Evolutionary conservation across 2,329 filamentous ascomycete species (phyloP).

Genomic region (Periconia sp.): DNA sequence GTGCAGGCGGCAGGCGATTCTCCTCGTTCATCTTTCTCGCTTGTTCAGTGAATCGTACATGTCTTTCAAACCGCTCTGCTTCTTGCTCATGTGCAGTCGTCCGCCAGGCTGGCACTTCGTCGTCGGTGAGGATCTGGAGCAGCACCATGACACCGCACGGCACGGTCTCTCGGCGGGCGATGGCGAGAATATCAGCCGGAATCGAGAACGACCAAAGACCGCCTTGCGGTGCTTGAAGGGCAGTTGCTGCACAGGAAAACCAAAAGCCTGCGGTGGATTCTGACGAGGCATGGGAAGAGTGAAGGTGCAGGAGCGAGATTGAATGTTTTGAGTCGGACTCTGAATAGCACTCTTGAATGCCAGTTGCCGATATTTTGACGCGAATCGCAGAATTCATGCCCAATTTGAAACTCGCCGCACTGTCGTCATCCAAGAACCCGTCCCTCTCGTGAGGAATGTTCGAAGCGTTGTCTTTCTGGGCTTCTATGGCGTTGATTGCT

Average conservation of each 20-base stretch:
- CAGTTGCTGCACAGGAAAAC: constrained; percentile 61
- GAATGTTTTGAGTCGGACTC: constrained; percentile 14
- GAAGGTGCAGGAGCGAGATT: constrained; percentile 19
- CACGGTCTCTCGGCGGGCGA: constrained; percentile 56
- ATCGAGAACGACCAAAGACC: constrained; percentile 64
- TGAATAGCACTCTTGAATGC: constrained; percentile 24
- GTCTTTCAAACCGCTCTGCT: constrained; percentile 20
- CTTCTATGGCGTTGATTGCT: constrained; percentile 12
- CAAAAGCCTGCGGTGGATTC: constrained; percentile 48
- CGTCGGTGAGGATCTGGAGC: constrained; percentile 53
- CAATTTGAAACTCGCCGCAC: constrained; percentile 12
- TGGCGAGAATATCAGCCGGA: constrained; percentile 54
- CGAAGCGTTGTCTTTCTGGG: constrained; percentile 4
- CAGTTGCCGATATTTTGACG: constrained; percentile 19
- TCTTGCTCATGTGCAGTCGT: constrained; percentile 24
- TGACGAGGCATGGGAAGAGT: constrained; percentile 4
- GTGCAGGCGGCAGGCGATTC: constrained; percentile 17
- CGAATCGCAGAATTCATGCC: constrained; percentile 9
- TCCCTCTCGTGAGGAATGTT: constrained; percentile 14
- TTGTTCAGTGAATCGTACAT: constrained; percentile 20
- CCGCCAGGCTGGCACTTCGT: constrained; percentile 59
- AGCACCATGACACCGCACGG: constrained; percentile 64
- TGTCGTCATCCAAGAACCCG: constrained; percentile 24
- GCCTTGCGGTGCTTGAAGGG: constrained; percentile 55
- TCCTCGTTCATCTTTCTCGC: constrained; percentile 18